phyloP scores from a whole-genome alignment of 306 rosid species.

The Dalbergia cochinchinensis region DNA sequence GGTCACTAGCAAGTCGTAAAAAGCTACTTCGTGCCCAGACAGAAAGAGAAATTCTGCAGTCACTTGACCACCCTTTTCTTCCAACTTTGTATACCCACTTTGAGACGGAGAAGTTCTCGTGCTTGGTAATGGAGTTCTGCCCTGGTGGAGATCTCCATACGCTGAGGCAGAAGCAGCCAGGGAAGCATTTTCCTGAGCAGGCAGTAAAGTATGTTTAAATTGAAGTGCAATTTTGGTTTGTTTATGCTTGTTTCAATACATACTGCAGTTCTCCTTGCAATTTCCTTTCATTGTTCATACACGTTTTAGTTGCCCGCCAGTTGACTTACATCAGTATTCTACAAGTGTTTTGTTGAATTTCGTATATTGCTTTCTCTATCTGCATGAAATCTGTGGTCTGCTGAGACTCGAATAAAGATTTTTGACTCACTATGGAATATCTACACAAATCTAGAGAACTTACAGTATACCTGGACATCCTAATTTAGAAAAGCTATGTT shows the following conservation, averaged over 20 bases:
- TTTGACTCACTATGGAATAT: neutral
- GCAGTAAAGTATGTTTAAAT: constrained; percentile 94
- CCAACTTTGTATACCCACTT: constrained; percentile 95
- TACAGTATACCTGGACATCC: neutral
- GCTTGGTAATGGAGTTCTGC: constrained; percentile 99
- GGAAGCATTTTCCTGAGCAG: constrained; percentile 98
- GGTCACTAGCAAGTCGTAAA: constrained; percentile 89
- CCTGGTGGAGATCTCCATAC: constrained; percentile 99
- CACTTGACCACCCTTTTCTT: constrained; percentile 97
- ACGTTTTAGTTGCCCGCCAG: neutral
- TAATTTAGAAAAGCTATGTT: neutral
- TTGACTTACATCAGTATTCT: constrained; percentile 8
- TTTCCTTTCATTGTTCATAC: constrained; percentile 5
- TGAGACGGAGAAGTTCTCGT: constrained; percentile 96
- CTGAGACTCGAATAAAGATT: neutral
- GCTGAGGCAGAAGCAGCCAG: constrained; percentile 95
- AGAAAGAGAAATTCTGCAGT: constrained; percentile 93
- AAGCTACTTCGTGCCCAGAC: constrained; percentile 99
- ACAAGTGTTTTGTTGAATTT: constrained; percentile 12
- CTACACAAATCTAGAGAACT: neutral
- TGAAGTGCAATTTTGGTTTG: constrained; percentile 37
- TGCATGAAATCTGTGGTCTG: constrained; percentile 14
- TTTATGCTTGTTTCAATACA: constrained; percentile 26
- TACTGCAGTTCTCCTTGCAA: constrained; percentile 11
- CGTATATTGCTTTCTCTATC: neutral